Conservation (phyloP, 148 eudicot species). For the Tetragonia tetragonoides region DNA sequence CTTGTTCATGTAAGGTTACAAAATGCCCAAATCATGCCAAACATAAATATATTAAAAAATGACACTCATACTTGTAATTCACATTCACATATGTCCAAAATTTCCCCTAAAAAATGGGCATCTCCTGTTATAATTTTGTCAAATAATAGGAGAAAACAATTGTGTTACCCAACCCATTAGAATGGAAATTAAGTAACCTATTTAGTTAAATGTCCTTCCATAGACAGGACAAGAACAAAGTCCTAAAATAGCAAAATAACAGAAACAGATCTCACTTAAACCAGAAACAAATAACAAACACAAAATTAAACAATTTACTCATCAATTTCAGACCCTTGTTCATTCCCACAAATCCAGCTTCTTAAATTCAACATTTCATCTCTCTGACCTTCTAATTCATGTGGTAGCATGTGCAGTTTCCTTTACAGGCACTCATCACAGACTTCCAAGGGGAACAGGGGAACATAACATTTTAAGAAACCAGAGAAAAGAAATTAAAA, state of each 20-base stretch:
- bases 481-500: not conserved
- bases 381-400: slow-evolving; percentile 26
- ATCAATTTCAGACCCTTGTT: slow-evolving; percentile 1
- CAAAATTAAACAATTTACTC: slow-evolving; percentile 10
- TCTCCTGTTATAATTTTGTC: too few species aligned
- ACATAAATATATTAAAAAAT: not conserved
- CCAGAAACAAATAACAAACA: slow-evolving; percentile 14
- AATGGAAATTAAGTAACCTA: slow-evolving; percentile 1
- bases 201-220: slow-evolving; percentile 7
- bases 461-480: slow-evolving; percentile 7
- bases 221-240: slow-evolving; percentile 15
- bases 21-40: too few species aligned
- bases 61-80: not conserved
- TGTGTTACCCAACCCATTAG: not conserved
- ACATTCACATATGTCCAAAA: slow-evolving; percentile 7
- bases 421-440: slow-evolving; percentile 34
- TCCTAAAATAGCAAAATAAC: slow-evolving; percentile 17
- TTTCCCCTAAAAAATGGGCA: not conserved
- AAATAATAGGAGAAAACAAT: too few species aligned
- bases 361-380: slow-evolving; percentile 21
- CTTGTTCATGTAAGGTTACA: too few species aligned
- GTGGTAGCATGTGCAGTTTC: slow-evolving; percentile 42
- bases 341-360: not conserved
- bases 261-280: slow-evolving; percentile 6
- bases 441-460: slow-evolving; percentile 13